phyloP scores from a whole-genome alignment of 768 basidiomycete genomes.

The Suillus subluteus region DNA sequence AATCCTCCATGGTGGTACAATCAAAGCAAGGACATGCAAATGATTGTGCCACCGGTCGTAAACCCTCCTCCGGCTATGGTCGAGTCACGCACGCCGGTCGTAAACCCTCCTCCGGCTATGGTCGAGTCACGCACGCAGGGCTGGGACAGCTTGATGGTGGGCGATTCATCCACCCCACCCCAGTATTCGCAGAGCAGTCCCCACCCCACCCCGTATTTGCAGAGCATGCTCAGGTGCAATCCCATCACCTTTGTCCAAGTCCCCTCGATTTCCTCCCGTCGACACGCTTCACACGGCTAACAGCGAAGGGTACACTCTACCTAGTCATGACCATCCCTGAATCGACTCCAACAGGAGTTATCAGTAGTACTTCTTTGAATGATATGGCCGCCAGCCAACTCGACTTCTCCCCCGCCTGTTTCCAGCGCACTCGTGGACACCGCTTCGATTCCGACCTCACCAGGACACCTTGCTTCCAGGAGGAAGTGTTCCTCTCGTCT shows the following conservation, averaged over 20 bases:
- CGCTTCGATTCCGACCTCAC: background rate
- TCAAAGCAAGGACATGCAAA: background rate
- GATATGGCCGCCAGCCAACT: no score
- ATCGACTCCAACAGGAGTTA: no score
- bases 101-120: no score
- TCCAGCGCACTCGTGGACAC: background rate
- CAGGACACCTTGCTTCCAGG: background rate
- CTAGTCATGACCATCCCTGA: no score
- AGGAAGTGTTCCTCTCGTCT: background rate
- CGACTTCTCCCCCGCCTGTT: background rate
- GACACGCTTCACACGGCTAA: no score
- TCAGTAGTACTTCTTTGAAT: no score
- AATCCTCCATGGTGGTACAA: background rate
- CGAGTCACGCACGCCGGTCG: background rate
- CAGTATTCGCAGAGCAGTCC: no score
- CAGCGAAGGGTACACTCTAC: no score
- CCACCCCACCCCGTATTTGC: no score
- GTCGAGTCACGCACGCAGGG: background rate
- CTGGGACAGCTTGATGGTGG: background rate
- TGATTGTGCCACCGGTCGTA: background rate
- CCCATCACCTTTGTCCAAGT: no score
- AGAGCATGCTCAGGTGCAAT: no score
- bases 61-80: background rate
- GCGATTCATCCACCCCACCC: background rate
- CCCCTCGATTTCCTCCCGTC: no score